Percentiles rank a stretch among this genome's conserved stretches.
phyloP scores from a whole-genome alignment of 768 basidiomycete genomes.

The Pleurotus eryngii region DNA sequence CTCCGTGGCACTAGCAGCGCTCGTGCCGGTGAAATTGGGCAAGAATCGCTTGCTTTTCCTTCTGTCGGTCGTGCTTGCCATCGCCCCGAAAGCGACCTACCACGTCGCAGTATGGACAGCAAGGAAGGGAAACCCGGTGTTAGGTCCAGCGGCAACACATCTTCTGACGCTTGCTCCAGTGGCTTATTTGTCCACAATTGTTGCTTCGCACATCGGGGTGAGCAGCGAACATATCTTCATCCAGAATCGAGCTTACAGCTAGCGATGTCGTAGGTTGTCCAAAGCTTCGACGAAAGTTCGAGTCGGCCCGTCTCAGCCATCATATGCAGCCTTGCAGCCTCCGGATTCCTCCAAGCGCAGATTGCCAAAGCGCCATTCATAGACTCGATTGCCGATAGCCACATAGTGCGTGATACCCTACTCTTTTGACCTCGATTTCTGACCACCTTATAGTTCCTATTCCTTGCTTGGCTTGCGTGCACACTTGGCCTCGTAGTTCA shows the following conservation, averaged over 20 bases:
- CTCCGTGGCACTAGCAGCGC: constrained; percentile 33
- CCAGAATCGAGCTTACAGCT: not conserved
- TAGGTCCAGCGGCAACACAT: constrained; percentile 63
- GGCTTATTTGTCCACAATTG: constrained; percentile 44
- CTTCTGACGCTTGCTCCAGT: constrained; percentile 53
- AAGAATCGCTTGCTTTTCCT: constrained; percentile 24
- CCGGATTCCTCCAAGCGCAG: not conserved
- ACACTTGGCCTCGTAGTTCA: constrained; percentile 1
- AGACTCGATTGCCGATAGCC: constrained; percentile 24
- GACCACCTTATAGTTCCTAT: constrained; percentile 13
- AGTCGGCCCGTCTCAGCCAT: constrained; percentile 1
- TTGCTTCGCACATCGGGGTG: constrained; percentile 33
- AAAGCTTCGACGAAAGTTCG: not conserved
- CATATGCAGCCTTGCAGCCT: constrained; percentile 5
- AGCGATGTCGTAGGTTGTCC: not conserved
- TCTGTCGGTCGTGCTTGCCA: constrained; percentile 30
- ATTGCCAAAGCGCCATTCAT: not conserved
- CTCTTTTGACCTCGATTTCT: not conserved
- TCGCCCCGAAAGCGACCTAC: constrained; percentile 62
- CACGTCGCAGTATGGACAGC: constrained; percentile 62
- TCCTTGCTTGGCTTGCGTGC: constrained; percentile 12
- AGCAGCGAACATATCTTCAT: constrained; percentile 10
- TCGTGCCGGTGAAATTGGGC: constrained; percentile 35
- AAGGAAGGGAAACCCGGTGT: constrained; percentile 45
- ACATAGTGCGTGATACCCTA: constrained; percentile 30